phyloP scores from a whole-genome alignment of 306 rosid species.

The Castanospermum australe region DNA sequence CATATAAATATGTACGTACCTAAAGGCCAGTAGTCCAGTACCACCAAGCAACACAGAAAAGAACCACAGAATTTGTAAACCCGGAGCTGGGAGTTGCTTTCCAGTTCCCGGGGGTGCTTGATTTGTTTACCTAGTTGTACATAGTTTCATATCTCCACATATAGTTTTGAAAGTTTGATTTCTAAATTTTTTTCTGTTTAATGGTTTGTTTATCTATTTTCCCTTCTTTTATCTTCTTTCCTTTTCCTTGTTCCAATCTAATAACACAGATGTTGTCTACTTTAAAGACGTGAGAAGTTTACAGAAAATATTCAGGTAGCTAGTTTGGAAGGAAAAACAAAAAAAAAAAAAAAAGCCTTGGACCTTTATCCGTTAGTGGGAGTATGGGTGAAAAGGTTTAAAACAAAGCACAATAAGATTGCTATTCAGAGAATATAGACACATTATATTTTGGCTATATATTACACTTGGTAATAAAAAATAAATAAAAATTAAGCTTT shows the following conservation, averaged over 20 bases:
- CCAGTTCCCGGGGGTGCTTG: background rate
- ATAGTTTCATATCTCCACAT: background rate
- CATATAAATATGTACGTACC: slow-evolving; percentile 19
- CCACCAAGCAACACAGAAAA: background rate
- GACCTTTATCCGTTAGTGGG: background rate
- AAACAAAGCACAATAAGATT: slow-evolving; percentile 4
- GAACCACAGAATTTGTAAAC: background rate
- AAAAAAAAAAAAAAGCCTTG: background rate
- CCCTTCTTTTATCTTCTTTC: background rate
- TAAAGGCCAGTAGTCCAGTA: background rate
- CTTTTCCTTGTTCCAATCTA: background rate
- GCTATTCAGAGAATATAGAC: background rate
- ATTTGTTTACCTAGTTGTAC: background rate
- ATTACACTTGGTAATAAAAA: background rate
- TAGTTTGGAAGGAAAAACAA: too few relatives aligned
- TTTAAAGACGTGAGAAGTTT: background rate
- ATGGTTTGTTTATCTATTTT: background rate
- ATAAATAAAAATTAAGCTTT: background rate
- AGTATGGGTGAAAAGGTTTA: background rate
- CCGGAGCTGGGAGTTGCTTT: background rate
- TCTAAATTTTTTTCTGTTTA: background rate
- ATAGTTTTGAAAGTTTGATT: background rate
- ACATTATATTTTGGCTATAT: slow-evolving; percentile 1
- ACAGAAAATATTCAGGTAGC: background rate
- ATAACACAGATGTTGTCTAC: background rate